Conservation (phyloP, 495 filamentous ascomycete genomes). For the Rostrohypoxylon terebratum region DNA sequence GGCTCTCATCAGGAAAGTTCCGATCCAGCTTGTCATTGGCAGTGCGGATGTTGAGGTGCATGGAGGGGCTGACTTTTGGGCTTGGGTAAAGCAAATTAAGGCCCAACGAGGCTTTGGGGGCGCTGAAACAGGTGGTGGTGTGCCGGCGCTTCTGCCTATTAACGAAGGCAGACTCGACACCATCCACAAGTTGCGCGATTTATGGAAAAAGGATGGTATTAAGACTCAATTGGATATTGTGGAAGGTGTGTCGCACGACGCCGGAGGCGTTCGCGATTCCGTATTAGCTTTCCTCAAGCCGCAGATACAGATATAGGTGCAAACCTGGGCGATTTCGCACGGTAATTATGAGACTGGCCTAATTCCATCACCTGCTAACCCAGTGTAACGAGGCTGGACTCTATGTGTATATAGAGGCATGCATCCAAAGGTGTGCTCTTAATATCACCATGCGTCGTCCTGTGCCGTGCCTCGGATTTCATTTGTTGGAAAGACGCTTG, state of each 20-base stretch:
- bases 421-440: no score
- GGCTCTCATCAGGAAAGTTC: constrained; percentile 36
- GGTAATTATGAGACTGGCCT: not conserved
- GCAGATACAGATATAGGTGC: constrained; percentile 20
- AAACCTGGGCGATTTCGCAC: not conserved
- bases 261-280: constrained; percentile 28
- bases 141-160: constrained; percentile 5
- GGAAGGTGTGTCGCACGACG: constrained; percentile 31
- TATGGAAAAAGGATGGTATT: constrained; percentile 40
- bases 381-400: no score
- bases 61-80: constrained; percentile 43
- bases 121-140: not conserved
- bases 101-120: not conserved
- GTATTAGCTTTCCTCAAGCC: constrained; percentile 34
- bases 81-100: constrained; percentile 36
- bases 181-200: constrained; percentile 16
- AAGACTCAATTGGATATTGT: constrained; percentile 36
- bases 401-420: no score
- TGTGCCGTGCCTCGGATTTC: no score
- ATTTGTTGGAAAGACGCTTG: no score
- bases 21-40: constrained; percentile 45
- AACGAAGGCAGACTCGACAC: constrained; percentile 31
- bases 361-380: no score
- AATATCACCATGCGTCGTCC: no score
- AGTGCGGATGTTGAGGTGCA: constrained; percentile 34